Evolutionary conservation across 352 stramenopile species (phyloP).

Genomic region (Phytopythium cucurbitacearum): DNA sequence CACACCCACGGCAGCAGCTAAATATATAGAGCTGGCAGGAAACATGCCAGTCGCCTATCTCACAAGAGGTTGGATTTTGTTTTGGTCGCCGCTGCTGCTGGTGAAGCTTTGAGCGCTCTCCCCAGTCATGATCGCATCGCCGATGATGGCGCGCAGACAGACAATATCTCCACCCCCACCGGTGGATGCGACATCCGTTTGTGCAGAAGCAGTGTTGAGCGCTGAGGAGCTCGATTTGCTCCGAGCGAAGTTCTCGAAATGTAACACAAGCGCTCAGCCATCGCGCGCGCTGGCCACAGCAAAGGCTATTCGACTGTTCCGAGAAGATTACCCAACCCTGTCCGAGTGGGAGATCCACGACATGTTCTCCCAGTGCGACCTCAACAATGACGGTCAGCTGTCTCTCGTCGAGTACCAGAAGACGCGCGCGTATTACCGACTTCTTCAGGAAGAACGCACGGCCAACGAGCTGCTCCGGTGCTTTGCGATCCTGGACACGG

Average conservation of each 20-base stretch:
- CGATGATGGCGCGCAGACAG: too few relatives aligned
- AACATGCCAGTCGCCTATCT: too few relatives aligned
- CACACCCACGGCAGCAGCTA: too few relatives aligned
- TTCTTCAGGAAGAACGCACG: slow-evolving; percentile 48
- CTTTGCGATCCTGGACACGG: slow-evolving; percentile 61
- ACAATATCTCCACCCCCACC: too few relatives aligned
- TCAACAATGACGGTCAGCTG: slow-evolving; percentile 52
- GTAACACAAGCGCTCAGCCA: slow-evolving; percentile 30
- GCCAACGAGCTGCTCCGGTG: slow-evolving; percentile 51
- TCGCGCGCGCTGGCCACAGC: slow-evolving; percentile 23
- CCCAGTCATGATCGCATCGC: too few relatives aligned
- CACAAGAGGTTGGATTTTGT: too few relatives aligned
- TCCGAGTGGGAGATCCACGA: slow-evolving; percentile 60
- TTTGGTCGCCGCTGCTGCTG: too few relatives aligned
- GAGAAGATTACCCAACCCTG: slow-evolving; percentile 53
- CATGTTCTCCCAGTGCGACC: slow-evolving; percentile 54
- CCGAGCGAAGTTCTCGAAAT: slow-evolving; percentile 44
- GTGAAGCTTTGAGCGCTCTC: too few relatives aligned
- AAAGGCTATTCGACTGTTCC: slow-evolving; percentile 56
- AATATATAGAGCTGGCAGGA: too few relatives aligned
- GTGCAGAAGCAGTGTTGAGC: slow-evolving; percentile 34
- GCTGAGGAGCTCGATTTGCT: slow-evolving; percentile 44
- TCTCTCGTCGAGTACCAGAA: slow-evolving; percentile 58
- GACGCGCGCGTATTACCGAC: slow-evolving; percentile 45
- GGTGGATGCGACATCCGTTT: slow-evolving; percentile 25